Conservation (phyloP, 345 rosid genomes). For the Nasturtium officinale region DNA sequence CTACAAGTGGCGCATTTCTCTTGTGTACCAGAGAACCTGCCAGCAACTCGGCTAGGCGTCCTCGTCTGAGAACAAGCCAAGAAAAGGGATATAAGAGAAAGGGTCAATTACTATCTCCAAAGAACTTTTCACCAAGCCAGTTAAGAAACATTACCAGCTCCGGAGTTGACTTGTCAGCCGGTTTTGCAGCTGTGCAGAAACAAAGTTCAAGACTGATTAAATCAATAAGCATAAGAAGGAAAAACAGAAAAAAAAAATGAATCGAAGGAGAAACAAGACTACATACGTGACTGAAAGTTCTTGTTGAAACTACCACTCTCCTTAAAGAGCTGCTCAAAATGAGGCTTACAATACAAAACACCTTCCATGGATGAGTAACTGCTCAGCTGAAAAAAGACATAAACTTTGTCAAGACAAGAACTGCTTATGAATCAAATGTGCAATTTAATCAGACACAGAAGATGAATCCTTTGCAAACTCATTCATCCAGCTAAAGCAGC, state of each 20-base stretch:
- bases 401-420: conserved; percentile 31
- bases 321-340: conserved; percentile 81
- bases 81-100: background rate
- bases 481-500: background rate
- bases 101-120: background rate
- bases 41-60: conserved; percentile 72
- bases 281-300: conserved; percentile 53
- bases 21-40: conserved; percentile 77
- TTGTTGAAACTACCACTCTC: conserved; percentile 57
- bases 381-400: conserved; percentile 54
- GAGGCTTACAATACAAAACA: conserved; percentile 80
- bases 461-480: background rate
- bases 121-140: background rate
- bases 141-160: conserved; percentile 42
- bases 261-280: background rate
- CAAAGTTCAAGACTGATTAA: background rate
- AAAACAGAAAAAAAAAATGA: background rate
- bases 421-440: background rate
- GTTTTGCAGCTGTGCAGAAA: conserved; percentile 49
- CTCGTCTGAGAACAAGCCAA: conserved; percentile 53
- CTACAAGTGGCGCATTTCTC: conserved; percentile 75
- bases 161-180: conserved; percentile 49
- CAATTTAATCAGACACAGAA: background rate
- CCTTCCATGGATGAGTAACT: conserved; percentile 75
- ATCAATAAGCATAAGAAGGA: background rate